phyloP scores from a whole-genome alignment of 202 grass and related monocot genomes.

The Musa balbisiana region DNA sequence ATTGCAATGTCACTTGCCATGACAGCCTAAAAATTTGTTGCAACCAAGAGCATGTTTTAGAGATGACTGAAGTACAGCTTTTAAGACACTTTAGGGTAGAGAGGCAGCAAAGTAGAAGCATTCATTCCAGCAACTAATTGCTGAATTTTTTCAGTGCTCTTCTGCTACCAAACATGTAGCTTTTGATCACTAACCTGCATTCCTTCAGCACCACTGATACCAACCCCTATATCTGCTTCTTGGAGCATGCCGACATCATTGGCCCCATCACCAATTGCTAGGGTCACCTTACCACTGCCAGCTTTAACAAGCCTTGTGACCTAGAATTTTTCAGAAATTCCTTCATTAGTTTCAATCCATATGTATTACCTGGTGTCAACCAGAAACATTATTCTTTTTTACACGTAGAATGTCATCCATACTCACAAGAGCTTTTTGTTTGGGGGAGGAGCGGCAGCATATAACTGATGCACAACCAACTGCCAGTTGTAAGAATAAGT shows the following conservation, averaged over 20 bases:
- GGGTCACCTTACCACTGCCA: constrained; percentile 61
- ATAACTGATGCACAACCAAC: constrained; percentile 81
- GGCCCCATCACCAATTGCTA: constrained; percentile 94
- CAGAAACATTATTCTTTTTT: too few relatives aligned
- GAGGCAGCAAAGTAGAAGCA: too few relatives aligned
- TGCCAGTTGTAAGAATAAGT: constrained; percentile 74
- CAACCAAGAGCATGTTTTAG: neutral
- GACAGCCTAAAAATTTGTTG: constrained; percentile 48
- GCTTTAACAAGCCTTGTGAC: constrained; percentile 93
- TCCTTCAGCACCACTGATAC: constrained; percentile 94
- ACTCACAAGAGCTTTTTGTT: constrained; percentile 95
- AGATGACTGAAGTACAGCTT: neutral
- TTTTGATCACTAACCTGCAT: constrained; percentile 71
- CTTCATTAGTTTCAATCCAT: constrained; percentile 4
- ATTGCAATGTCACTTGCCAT: constrained; percentile 98
- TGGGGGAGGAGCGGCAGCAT: constrained; percentile 97
- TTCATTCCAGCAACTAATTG: too few relatives aligned
- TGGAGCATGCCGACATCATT: constrained; percentile 99
- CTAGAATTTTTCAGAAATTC: constrained; percentile 29
- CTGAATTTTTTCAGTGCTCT: neutral
- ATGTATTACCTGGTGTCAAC: neutral
- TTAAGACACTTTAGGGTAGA: neutral
- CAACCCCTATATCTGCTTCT: constrained; percentile 97
- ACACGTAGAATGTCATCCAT: neutral
- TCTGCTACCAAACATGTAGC: neutral